These are phyloP conservation scores for Salix suchowensis DNA, from an alignment of 345 rosid genomes.

Conservation along the genomic window DNA sequence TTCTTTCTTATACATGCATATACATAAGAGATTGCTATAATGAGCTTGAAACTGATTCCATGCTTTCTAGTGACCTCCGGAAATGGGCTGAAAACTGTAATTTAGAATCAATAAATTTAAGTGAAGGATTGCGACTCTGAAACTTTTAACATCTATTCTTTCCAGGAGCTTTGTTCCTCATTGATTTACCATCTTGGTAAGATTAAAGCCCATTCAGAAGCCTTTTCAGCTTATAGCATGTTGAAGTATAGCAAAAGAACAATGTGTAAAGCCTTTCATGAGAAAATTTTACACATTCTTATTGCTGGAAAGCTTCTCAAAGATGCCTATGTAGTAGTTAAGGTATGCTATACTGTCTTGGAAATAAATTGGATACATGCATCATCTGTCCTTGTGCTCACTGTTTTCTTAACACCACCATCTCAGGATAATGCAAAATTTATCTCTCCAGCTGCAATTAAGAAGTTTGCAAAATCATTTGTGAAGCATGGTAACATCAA, in stretches of 20 bases:
- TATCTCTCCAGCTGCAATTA: slow-evolving; percentile 64
- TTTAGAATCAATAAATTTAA: neutral
- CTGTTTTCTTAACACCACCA: slow-evolving; percentile 3
- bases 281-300: slow-evolving; percentile 73
- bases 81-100: neutral
- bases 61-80: neutral
- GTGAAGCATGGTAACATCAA: slow-evolving; percentile 63
- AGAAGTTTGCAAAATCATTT: slow-evolving; percentile 60
- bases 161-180: slow-evolving; percentile 71
- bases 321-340: slow-evolving; percentile 82
- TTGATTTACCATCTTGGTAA: slow-evolving; percentile 72
- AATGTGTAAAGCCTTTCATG: slow-evolving; percentile 79
- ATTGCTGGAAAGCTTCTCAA: slow-evolving; percentile 66
- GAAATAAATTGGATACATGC: neutral
- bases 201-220: slow-evolving; percentile 63
- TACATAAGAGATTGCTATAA: no score
- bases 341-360: slow-evolving; percentile 43
- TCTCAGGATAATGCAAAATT: slow-evolving; percentile 60
- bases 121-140: neutral
- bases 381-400: neutral
- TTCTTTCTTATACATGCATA: no score
- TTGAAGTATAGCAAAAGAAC: slow-evolving; percentile 72
- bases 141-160: slow-evolving; percentile 6
- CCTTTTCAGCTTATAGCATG: slow-evolving; percentile 69
- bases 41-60: neutral